Percentiles rank a stretch among this genome's conserved stretches.
Conservation (phyloP, 2,329 filamentous ascomycete genomes). For the Amylocarpus encephaloides region DNA sequence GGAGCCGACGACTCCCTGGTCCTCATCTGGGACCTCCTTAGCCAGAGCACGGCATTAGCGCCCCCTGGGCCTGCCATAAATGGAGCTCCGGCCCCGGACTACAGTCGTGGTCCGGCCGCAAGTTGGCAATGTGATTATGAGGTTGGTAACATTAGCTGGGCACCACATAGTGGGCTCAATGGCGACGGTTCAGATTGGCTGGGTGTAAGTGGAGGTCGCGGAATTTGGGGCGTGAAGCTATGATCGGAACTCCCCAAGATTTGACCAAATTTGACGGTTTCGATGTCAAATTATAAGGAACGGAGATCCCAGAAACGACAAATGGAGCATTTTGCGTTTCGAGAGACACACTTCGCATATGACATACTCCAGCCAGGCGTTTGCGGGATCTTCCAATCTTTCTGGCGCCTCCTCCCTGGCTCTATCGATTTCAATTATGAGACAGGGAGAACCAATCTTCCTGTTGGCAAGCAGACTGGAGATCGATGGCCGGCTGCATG, state of each 20-base stretch:
- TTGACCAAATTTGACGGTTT: neutral
- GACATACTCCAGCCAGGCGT: conserved; percentile 24
- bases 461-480: too few relatives aligned
- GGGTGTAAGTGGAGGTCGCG: conserved; percentile 72
- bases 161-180: conserved; percentile 61
- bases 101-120: conserved; percentile 60
- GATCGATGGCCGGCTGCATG: neutral
- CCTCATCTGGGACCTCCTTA: conserved; percentile 88
- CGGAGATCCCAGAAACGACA: conserved; percentile 12
- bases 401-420: too few relatives aligned
- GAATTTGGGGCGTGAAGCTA: conserved; percentile 60
- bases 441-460: too few relatives aligned
- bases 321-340: neutral
- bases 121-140: conserved; percentile 85
- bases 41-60: conserved; percentile 35
- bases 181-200: conserved; percentile 75
- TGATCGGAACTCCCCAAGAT: conserved; percentile 15
- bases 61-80: conserved; percentile 38
- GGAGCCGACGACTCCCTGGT: conserved; percentile 90
- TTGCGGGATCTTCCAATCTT: neutral
- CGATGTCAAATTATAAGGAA: too few relatives aligned
- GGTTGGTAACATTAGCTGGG: conserved; percentile 79
- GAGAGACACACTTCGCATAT: conserved; percentile 6
- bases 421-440: too few relatives aligned
- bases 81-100: conserved; percentile 47